phyloP scores from a whole-genome alignment of 306 rosid species.

The Castanea crenata region DNA sequence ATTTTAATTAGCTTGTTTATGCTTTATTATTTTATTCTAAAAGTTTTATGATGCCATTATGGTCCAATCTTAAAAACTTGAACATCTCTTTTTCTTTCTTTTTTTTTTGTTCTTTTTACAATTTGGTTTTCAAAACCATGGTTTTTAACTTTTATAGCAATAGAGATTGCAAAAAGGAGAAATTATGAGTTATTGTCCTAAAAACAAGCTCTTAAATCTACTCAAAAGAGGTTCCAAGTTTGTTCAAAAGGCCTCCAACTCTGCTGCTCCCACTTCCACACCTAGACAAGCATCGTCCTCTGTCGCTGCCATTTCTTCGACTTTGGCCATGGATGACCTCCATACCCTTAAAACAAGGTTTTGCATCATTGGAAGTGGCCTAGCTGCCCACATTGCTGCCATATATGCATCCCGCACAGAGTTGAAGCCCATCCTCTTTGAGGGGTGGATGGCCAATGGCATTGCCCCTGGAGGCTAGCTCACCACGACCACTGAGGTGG shows the following conservation, averaged over 20 bases:
- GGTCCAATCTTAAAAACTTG: too few relatives aligned
- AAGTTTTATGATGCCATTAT: too few relatives aligned
- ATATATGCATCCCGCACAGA: conserved; percentile 80
- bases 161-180: not conserved
- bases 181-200: not conserved
- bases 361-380: conserved; percentile 88
- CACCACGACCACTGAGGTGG: conserved; percentile 86
- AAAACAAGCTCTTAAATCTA: not conserved
- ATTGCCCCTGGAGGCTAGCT: conserved; percentile 94
- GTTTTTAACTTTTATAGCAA: too few relatives aligned
- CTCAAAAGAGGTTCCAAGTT: not conserved
- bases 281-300: not conserved
- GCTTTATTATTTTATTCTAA: too few relatives aligned
- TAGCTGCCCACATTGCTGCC: conserved; percentile 80
- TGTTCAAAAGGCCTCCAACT: not conserved
- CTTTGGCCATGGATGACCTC: conserved; percentile 37
- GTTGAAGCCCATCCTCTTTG: conserved; percentile 80
- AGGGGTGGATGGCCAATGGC: conserved; percentile 89
- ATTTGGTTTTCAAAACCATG: too few relatives aligned
- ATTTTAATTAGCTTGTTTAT: too few relatives aligned
- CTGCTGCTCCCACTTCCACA: not conserved
- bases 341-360: conserved; percentile 52
- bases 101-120: too few relatives aligned
- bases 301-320: not conserved
- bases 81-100: too few relatives aligned